These are phyloP conservation scores for Phalaenopsis hybrid DNA, from an alignment of 116 monocot species.

Conservation along the genomic window DNA sequence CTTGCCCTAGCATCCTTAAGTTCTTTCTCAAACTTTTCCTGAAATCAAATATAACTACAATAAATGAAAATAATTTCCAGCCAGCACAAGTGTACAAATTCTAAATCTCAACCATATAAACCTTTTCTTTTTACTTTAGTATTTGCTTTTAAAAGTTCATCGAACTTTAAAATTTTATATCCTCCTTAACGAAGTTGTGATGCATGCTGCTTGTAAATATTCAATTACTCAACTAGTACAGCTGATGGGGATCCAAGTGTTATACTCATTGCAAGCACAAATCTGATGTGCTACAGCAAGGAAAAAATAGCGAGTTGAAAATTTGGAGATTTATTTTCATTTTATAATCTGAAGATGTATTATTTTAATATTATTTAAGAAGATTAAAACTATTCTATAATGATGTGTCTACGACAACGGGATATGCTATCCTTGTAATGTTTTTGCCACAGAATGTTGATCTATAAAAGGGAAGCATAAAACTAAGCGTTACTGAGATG, in stretches of 20 bases:
- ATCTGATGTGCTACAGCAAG: background rate
- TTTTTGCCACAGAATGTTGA: background rate
- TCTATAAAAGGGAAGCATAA: too few relatives aligned
- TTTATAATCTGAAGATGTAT: too few relatives aligned
- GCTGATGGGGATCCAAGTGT: background rate
- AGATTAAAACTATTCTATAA: background rate
- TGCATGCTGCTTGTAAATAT: background rate
- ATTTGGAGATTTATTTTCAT: too few relatives aligned
- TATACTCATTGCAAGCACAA: background rate
- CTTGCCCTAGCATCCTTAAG: conserved; percentile 78
- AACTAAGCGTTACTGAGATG: too few relatives aligned
- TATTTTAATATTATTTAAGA: background rate
- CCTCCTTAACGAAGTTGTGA: too few relatives aligned
- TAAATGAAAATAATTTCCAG: conserved; percentile 3
- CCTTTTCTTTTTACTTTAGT: background rate
- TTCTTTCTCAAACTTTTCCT: conserved; percentile 93
- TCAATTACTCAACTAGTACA: background rate
- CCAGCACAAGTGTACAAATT: background rate
- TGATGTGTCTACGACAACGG: background rate
- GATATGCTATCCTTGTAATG: background rate
- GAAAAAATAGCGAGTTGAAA: background rate
- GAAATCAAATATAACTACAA: conserved; percentile 4
- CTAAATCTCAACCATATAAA: background rate
- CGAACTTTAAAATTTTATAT: background rate
- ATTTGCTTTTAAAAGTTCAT: background rate